phyloP scores from a whole-genome alignment of 1,139 yeast genomes.

The Yamadazyma blattariae region DNA sequence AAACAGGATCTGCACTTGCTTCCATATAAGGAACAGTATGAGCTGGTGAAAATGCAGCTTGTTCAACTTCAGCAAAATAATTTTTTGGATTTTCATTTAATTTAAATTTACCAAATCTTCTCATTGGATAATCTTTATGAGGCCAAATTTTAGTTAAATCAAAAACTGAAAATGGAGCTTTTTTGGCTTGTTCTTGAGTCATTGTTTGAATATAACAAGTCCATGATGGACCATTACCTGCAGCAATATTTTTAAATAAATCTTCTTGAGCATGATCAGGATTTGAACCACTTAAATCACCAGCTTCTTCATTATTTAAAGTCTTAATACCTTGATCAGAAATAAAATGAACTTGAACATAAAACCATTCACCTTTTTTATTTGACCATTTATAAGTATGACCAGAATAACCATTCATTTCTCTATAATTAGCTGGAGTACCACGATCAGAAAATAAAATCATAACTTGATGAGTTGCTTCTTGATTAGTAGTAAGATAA shows the following conservation, averaged over 20 bases:
- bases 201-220: constrained; percentile 64
- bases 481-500: constrained; percentile 59
- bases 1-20: constrained; percentile 83
- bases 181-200: constrained; percentile 63
- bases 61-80: constrained; percentile 81
- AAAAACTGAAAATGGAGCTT: constrained; percentile 61
- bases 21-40: constrained; percentile 84
- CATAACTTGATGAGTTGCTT: constrained; percentile 63
- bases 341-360: constrained; percentile 63
- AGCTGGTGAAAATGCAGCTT: constrained; percentile 79
- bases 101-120: constrained; percentile 68
- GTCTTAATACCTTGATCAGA: constrained; percentile 60
- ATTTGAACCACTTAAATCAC: constrained; percentile 53
- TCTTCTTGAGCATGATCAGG: constrained; percentile 68
- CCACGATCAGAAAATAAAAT: constrained; percentile 66
- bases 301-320: constrained; percentile 58
- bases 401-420: constrained; percentile 72
- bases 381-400: constrained; percentile 71
- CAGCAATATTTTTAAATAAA: constrained; percentile 57
- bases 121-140: constrained; percentile 69
- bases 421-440: constrained; percentile 62
- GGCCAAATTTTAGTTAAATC: constrained; percentile 83
- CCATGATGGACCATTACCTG: constrained; percentile 62
- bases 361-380: constrained; percentile 62
- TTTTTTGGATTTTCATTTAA: constrained; percentile 73